Base-by-base conservation (phyloP, 306 rosid genomes). In the Cicer bijugum region DNA sequence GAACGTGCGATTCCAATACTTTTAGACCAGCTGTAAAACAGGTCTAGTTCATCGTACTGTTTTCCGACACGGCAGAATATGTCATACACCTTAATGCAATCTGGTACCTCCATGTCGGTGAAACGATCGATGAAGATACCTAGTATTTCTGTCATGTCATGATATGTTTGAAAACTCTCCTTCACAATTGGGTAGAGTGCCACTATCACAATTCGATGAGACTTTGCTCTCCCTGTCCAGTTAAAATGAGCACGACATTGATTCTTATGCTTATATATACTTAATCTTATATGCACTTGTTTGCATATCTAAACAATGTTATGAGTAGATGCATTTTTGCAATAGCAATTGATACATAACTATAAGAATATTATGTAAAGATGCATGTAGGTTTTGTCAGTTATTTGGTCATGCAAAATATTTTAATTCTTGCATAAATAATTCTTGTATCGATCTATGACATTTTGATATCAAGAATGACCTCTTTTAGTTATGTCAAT, bases 41-140 rank as follows among this genome's bases (percentile, higher is more conserved):
- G 0, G 35, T 95, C 96, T 15, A 95, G 86, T 67, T 91, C 97
- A 23, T 95, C 96, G 11, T 83, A 95, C 58, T 86, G 97, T 68
- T 95, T 90, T 23, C 93, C 94, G 0, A 91, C 85, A 5, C 99
- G 91, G 48, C 91, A 82, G 81, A 91, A 91, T 35, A 88, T 44
- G 44, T 95, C 97, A 43, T 87, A 86, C 8, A 90, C 88, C 79
- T 74, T 91, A 39, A 66, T 79, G 40, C 96, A 85, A 1, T 88
- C 97, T 1, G 72, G 74, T 9, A 86, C 46, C 12, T 84, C 87
- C 68, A 91, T 78, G 12, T 85, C 88, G 52, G 71, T 65, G 78
- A 95, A 91, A 46, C 96, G 92, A 15, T 88, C 96, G 12, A 95
- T 56, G 11, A 95, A 67, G 66, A 80, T 67, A 1, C 86, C 79